Conservation (phyloP, 2,329 filamentous ascomycete species). For the Fusarium abutilonis region DNA sequence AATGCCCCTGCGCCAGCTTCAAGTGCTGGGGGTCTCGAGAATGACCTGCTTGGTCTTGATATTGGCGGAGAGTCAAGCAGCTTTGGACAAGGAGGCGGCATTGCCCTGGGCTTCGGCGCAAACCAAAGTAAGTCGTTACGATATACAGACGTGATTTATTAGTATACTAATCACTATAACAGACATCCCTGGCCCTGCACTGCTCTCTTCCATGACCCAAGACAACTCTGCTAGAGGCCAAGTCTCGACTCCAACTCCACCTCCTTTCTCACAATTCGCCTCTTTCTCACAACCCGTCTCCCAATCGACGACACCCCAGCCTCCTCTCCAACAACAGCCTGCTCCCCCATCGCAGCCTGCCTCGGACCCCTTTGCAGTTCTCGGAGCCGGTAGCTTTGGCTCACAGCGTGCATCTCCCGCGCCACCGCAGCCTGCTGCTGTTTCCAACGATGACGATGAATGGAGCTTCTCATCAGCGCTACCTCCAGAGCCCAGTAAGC, state of each 20-base stretch:
- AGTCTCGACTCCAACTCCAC: slow-evolving; percentile 55
- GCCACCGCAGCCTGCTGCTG: slow-evolving; percentile 43
- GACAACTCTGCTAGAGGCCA: slow-evolving; percentile 65
- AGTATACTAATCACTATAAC: slow-evolving; percentile 27
- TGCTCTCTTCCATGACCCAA: slow-evolving; percentile 72
- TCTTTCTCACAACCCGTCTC: slow-evolving; percentile 65
- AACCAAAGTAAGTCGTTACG: slow-evolving; percentile 68
- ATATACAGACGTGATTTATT: not conserved
- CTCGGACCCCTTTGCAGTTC: slow-evolving; percentile 64
- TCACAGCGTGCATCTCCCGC: slow-evolving; percentile 45
- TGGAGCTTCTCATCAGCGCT: slow-evolving; percentile 93
- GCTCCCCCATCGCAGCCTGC: slow-evolving; percentile 56
- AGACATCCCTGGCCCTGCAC: slow-evolving; percentile 72
- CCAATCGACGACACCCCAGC: slow-evolving; percentile 64
- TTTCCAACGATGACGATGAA: slow-evolving; percentile 78
- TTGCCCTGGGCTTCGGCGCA: slow-evolving; percentile 81
- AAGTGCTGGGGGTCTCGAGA: slow-evolving; percentile 77
- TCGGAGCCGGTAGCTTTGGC: slow-evolving; percentile 47
- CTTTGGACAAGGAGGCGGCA: slow-evolving; percentile 81
- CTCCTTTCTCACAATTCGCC: slow-evolving; percentile 64
- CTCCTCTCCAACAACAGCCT: slow-evolving; percentile 58
- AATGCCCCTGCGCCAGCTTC: slow-evolving; percentile 45
- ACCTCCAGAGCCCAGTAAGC: slow-evolving; percentile 67
- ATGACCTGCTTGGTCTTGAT: slow-evolving; percentile 89
- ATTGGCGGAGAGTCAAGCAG: slow-evolving; percentile 70